Conservation (phyloP, 345 rosid genomes). For the Excoecaria agallocha region DNA sequence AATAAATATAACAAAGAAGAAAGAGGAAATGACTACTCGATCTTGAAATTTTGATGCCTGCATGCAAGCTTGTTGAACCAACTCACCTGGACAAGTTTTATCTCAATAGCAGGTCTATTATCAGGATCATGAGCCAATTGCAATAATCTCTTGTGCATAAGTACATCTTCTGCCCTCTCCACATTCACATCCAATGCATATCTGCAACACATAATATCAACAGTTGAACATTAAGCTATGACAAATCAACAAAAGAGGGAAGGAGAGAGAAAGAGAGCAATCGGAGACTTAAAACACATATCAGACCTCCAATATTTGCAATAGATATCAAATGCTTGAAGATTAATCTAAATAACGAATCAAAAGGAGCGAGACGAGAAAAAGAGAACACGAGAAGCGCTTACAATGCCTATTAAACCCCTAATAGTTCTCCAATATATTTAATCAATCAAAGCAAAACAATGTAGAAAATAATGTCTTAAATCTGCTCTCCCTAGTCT, state of each 20-base stretch:
- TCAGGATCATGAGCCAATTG: conserved; percentile 56
- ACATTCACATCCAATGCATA: conserved; percentile 97
- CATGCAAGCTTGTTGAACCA: conserved; percentile 2
- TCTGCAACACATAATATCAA: conserved; percentile 33
- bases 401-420: not conserved
- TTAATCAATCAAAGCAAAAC: not conserved
- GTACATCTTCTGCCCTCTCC: conserved; percentile 94
- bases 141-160: conserved; percentile 68
- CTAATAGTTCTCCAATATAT: no score
- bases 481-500: not conserved
- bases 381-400: not conserved
- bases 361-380: not conserved
- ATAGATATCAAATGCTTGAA: not conserved
- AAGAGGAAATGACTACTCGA: not conserved
- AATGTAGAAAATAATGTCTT: not conserved
- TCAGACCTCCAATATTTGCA: not conserved
- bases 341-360: not conserved
- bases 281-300: not conserved
- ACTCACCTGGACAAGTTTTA: conserved; percentile 73
- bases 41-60: not conserved
- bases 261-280: not conserved
- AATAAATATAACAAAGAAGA: not conserved
- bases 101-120: conserved; percentile 54
- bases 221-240: not conserved
- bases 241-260: not conserved